Evolutionary conservation across 2,329 filamentous ascomycete species (phyloP), one percentile per base, ranked within the genome.

Genomic region (Penicillium sp.): DNA sequence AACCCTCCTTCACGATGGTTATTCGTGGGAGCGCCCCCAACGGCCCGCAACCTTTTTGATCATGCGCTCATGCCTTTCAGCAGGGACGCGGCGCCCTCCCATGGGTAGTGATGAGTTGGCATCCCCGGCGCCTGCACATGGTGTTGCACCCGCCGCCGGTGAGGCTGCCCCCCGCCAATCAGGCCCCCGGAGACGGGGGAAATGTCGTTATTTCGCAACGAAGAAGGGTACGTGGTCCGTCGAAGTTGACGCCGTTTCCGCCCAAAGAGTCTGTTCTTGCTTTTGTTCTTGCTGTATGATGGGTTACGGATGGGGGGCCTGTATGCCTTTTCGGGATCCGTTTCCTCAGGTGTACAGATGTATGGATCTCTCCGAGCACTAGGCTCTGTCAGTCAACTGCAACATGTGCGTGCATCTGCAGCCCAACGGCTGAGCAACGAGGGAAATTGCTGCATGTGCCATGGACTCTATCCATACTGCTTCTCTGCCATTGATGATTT

Each of bases 61-160:
- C 60, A 64, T 59, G 63, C 59, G 60, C 58, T 60, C 55, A 60
- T 43, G 23, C 48, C 50, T 53, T 44, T 47, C 40, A 41, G 50
- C 48, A 57, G 54, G 41, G 38, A 39, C 53, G 50, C 47, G 45
- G 28, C 44, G 46, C 35, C 36, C 44, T 17, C 47, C 40, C 19
- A 45, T 33, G 41, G 36, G 26, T 14, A 43, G n/a, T 42, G 55
- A 50, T 62, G 59, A 58, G 53, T 56, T 63, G 58, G 53, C 59
- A 60, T 43, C 39, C 33, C 33, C 28, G 35, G 39, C 57, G 48
- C 52, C 53, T 49, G 50, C 58, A 50, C 59, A 54, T 52, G 52
- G 51, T 33, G 51, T 51, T 48, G 41, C 40, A 45, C 41, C 46
- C 41, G 41, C 42, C 26, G 26, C 40, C 23, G 39, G 41, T 19